These are phyloP conservation scores for Hibiscus mutabilis DNA, from an alignment of 345 rosid genomes.

Conservation along the genomic window DNA sequence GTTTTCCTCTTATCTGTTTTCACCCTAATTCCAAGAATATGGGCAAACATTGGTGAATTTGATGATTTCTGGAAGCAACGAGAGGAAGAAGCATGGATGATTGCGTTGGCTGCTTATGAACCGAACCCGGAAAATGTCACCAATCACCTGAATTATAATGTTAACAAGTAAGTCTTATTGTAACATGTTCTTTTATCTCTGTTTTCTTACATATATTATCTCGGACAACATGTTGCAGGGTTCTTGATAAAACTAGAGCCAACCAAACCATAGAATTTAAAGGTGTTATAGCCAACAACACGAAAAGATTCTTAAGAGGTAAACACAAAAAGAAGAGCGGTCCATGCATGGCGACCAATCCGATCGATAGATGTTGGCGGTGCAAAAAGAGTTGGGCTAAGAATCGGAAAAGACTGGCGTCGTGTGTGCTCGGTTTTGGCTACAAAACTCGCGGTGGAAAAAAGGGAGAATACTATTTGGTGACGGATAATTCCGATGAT, in stretches of 20 bases:
- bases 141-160: neutral
- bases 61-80: neutral
- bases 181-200: neutral
- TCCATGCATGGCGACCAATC: slow-evolving; percentile 44
- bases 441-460: slow-evolving; percentile 46
- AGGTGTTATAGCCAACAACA: slow-evolving; percentile 13
- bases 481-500: slow-evolving; percentile 35
- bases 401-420: slow-evolving; percentile 46
- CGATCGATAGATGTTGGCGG: slow-evolving; percentile 62
- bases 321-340: slow-evolving; percentile 3
- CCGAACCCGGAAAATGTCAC: neutral
- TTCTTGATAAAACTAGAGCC: neutral
- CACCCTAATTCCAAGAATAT: neutral
- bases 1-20: neutral
- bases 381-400: slow-evolving; percentile 42
- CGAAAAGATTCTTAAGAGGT: slow-evolving; percentile 23
- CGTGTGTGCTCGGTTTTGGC: slow-evolving; percentile 69
- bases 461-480: slow-evolving; percentile 16
- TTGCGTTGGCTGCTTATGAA: neutral
- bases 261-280: neutral
- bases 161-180: neutral
- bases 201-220: no score
- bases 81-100: neutral
- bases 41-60: neutral
- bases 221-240: neutral